A percentile compares a stretch with the other conserved stretches of the same genome.
These are phyloP conservation scores for Diplocarpon rosae DNA, from an alignment of 2,329 filamentous ascomycete genomes.

Conservation along the genomic window DNA sequence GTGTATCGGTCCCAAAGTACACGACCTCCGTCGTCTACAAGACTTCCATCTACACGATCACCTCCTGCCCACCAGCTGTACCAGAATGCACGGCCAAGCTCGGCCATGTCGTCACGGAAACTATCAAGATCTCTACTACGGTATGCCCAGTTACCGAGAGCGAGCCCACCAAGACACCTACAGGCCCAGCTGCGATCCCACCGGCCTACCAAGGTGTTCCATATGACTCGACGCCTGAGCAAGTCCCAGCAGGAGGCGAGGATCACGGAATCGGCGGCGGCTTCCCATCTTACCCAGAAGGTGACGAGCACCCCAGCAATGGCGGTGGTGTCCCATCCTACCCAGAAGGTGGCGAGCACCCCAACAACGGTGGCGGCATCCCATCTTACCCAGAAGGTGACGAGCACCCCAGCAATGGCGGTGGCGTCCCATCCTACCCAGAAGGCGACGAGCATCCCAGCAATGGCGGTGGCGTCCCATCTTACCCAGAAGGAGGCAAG, in stretches of 20 bases:
- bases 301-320: too few relatives aligned
- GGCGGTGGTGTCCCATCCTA: too few relatives aligned
- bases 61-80: slow-evolving; percentile 35
- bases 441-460: background rate
- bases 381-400: too few relatives aligned
- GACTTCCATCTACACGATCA: slow-evolving; percentile 40
- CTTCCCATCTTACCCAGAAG: too few relatives aligned
- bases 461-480: background rate
- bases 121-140: slow-evolving; percentile 35
- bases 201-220: too few relatives aligned
- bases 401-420: too few relatives aligned
- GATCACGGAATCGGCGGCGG: too few relatives aligned
- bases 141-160: slow-evolving; percentile 17
- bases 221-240: too few relatives aligned
- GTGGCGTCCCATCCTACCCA: too few relatives aligned
- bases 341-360: too few relatives aligned
- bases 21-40: slow-evolving; percentile 38
- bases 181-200: background rate
- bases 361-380: too few relatives aligned
- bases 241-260: too few relatives aligned
- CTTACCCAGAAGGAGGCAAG: background rate
- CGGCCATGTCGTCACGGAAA: slow-evolving; percentile 31
- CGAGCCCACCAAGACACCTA: background rate
- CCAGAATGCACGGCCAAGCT: slow-evolving; percentile 39
- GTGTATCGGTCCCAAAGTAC: slow-evolving; percentile 9